Conservation (phyloP, 1,284 basidiomycete species). For the Termitomyces sp. region DNA sequence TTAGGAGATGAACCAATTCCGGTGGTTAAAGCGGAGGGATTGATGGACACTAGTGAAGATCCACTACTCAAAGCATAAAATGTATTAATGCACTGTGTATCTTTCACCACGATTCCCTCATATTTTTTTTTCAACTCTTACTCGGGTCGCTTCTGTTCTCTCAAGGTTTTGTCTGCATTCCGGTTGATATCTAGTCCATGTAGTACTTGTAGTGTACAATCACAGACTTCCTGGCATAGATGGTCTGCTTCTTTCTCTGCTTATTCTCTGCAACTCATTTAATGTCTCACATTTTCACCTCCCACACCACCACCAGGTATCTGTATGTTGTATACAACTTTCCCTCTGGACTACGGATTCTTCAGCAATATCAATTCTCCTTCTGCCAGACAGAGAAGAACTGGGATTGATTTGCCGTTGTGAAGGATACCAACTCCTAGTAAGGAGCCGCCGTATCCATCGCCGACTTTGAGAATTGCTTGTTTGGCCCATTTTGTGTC, state of each 20-base stretch:
- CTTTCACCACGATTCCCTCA: conserved; percentile 10
- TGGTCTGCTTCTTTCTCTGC: conserved; percentile 6
- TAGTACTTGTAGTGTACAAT: conserved; percentile 25
- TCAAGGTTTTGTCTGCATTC: conserved; percentile 15
- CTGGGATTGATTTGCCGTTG: conserved; percentile 26
- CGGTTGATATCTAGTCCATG: conserved; percentile 23
- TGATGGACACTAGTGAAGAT: conserved; percentile 68
- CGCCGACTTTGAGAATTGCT: conserved; percentile 69
- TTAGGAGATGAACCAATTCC: conserved; percentile 56
- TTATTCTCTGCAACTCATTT: conserved; percentile 10
- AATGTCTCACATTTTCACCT: conserved; percentile 16
- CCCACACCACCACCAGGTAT: conserved; percentile 12
- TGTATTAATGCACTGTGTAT: conserved; percentile 15
- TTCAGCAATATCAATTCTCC: conserved; percentile 64
- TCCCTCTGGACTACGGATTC: conserved; percentile 8
- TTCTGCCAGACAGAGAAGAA: conserved; percentile 77
- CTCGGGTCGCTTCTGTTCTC: conserved; percentile 12
- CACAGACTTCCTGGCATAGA: conserved; percentile 22
- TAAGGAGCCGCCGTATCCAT: conserved; percentile 64
- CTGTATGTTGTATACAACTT: conserved; percentile 14
- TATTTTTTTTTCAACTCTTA: conserved; percentile 14
- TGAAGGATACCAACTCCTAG: conserved; percentile 68
- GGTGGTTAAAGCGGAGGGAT: conserved; percentile 62
- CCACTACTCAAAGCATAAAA: conserved; percentile 44
- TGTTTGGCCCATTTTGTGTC: conserved; percentile 67